Conservation (phyloP, 805 yeast genomes). For the Teunomyces panamensis region DNA sequence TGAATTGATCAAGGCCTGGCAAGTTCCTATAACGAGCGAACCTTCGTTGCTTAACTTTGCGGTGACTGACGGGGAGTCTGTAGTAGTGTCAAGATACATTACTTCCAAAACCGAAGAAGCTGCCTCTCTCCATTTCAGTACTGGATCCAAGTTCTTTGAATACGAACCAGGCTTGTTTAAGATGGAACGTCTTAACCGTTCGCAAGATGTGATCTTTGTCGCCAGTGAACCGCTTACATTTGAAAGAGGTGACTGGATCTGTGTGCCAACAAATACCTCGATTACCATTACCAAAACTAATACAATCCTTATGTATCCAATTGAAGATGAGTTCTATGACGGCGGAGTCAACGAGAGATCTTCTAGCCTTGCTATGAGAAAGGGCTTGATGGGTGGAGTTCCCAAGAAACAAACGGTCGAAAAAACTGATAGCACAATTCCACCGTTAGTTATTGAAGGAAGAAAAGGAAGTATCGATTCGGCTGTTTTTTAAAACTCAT, state of each 20-base stretch:
- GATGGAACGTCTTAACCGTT: constrained; percentile 90
- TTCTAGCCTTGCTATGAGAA: constrained; percentile 78
- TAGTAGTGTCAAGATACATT: constrained; percentile 84
- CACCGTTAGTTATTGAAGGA: constrained; percentile 39
- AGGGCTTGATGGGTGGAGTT: constrained; percentile 91
- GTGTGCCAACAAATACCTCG: constrained; percentile 90
- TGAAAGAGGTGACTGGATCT: constrained; percentile 96
- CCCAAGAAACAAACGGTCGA: constrained; percentile 46
- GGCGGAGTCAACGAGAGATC: constrained; percentile 66
- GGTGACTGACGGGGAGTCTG: constrained; percentile 85
- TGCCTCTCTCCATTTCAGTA: constrained; percentile 90
- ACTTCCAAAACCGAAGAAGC: constrained; percentile 92
- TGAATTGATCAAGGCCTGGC: constrained; percentile 75
- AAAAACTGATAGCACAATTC: constrained; percentile 24
- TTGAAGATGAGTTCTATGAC: constrained; percentile 83
- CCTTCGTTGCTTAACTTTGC: constrained; percentile 93
- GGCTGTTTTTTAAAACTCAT: neutral
- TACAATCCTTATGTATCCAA: constrained; percentile 87
- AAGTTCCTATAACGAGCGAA: constrained; percentile 51
- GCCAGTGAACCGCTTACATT: constrained; percentile 96
- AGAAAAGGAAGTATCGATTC: constrained; percentile 16
- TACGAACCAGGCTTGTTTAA: constrained; percentile 87
- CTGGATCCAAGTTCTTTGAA: constrained; percentile 90
- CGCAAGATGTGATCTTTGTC: constrained; percentile 93
- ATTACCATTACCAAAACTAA: constrained; percentile 74